phyloP scores from a whole-genome alignment of 306 rosid genomes.

The Acacia melanoxylon region DNA sequence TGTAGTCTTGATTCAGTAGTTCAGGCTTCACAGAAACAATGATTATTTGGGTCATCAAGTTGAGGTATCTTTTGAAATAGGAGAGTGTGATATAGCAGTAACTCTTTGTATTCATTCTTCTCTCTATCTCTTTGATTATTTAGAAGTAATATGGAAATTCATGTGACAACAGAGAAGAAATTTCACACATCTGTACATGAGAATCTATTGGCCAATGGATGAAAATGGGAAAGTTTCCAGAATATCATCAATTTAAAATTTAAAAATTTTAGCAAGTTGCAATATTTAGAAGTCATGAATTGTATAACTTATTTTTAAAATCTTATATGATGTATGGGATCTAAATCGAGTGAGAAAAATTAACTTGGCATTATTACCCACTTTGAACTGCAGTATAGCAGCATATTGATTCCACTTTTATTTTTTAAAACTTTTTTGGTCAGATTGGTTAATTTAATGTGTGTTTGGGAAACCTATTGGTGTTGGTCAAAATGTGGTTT shows the following conservation, averaged over 20 bases:
- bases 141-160: background rate
- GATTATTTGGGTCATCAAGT: background rate
- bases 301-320: background rate
- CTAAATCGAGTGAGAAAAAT: background rate
- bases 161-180: background rate
- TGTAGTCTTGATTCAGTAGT: slow-evolving; percentile 1
- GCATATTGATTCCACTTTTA: background rate
- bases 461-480: too few relatives aligned
- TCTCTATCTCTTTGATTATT: background rate
- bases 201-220: background rate
- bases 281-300: background rate
- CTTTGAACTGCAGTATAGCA: background rate
- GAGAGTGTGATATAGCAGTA: background rate
- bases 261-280: background rate
- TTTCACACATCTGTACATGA: background rate
- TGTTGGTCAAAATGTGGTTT: background rate
- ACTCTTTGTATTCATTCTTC: background rate
- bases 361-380: background rate
- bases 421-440: too few relatives aligned
- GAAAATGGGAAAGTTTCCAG: background rate
- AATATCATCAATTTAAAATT: background rate
- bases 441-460: too few relatives aligned
- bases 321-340: background rate
- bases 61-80: background rate
- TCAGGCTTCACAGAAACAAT: slow-evolving; percentile 20